Evolutionary conservation across 371 early-diverging fungal genomes (phyloP).

Genomic region (Conidiobolus incongruus): DNA sequence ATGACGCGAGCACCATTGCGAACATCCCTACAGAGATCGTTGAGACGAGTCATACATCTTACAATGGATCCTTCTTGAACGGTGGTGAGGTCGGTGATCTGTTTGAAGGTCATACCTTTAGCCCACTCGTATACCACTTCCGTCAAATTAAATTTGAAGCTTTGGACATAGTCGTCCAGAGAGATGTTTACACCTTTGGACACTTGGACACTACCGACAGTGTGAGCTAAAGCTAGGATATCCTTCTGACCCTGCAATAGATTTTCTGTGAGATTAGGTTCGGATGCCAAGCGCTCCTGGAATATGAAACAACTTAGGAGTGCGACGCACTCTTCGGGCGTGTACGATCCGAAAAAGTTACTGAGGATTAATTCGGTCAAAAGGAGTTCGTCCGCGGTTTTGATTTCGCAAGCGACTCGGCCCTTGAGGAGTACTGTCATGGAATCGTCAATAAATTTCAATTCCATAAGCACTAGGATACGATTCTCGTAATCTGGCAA

Average conservation of each 20-base stretch:
- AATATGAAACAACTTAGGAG: conserved; percentile 92
- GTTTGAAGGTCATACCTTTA: conserved; percentile 74
- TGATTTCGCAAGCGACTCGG: conserved; percentile 97
- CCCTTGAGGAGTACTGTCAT: conserved; percentile 92
- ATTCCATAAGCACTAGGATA: conserved; percentile 47
- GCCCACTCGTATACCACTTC: conserved; percentile 99
- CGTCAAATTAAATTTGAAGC: conserved; percentile 66
- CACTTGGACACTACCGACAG: conserved; percentile 52
- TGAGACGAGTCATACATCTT: conserved; percentile 86
- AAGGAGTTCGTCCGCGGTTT: conserved; percentile 88
- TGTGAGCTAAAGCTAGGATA: conserved; percentile 31
- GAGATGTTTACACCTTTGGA: conserved; percentile 33
- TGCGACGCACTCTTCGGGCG: conserved; percentile 86
- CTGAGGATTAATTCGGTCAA: conserved; percentile 96
- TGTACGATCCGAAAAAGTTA: conserved; percentile 74
- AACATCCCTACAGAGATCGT: conserved; percentile 94
- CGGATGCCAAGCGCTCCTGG: conserved; percentile 48
- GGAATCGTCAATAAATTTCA: conserved; percentile 61
- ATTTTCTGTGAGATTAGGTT: conserved; percentile 36
- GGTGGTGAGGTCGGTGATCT: conserved; percentile 84
- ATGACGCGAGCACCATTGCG: conserved; percentile 81
- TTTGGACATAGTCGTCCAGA: conserved; percentile 21
- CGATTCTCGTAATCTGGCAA: conserved; percentile 84
- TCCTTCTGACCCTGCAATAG: conserved; percentile 28
- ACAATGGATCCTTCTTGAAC: conserved; percentile 95